Evolutionary conservation across 2,329 filamentous ascomycete genomes (phyloP).

Genomic region (Colletotrichum noveboracense): DNA sequence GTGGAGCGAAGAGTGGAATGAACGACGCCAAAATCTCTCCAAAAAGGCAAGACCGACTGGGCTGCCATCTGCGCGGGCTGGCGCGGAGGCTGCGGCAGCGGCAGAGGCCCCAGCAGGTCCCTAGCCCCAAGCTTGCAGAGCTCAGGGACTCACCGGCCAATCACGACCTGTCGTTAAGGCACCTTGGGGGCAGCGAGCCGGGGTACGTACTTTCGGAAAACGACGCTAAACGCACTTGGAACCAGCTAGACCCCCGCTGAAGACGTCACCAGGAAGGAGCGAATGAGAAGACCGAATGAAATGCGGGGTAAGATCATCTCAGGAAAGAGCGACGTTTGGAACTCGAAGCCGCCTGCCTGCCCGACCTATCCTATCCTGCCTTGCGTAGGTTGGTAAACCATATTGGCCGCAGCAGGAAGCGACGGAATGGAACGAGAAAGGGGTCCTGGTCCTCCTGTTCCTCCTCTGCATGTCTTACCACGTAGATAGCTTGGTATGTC

Average conservation of each 20-base stretch:
- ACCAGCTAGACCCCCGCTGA: constrained; percentile 14
- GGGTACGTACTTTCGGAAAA: background rate
- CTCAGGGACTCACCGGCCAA: background rate
- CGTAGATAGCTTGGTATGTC: background rate
- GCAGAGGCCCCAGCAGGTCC: constrained; percentile 2
- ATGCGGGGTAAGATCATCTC: constrained; percentile 20
- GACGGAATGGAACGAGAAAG: background rate
- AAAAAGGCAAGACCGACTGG: background rate
- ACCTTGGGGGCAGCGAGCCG: background rate
- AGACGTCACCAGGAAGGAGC: constrained; percentile 13
- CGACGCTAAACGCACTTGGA: background rate
- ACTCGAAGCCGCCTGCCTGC: background rate
- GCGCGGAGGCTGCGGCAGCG: constrained; percentile 10
- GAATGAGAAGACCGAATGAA: constrained; percentile 1
- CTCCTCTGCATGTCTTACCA: background rate
- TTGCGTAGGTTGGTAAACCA: background rate
- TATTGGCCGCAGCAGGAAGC: background rate
- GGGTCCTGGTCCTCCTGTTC: background rate
- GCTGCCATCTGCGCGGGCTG: background rate
- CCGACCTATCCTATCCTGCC: background rate
- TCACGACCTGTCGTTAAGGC: background rate
- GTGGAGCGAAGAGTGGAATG: background rate
- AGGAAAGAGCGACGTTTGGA: constrained; percentile 3
- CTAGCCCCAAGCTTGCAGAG: background rate
- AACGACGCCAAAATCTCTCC: background rate